Evolutionary conservation across 352 stramenopile genomes (phyloP).

Genomic region (Phytophthora chlamydospora): DNA sequence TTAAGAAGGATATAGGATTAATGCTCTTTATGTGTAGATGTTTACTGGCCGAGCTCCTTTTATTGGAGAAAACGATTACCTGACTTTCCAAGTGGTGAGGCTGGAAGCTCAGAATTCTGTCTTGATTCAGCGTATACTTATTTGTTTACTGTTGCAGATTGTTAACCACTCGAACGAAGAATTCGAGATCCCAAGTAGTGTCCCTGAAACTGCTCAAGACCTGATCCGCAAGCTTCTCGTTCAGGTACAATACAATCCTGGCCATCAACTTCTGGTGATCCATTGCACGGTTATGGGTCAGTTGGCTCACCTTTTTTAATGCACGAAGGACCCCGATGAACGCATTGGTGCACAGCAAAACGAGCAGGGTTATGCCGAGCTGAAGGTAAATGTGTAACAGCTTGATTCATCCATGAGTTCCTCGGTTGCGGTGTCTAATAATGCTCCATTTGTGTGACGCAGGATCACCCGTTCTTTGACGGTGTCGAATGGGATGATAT

Average conservation of each 20-base stretch:
- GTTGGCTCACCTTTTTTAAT: background rate
- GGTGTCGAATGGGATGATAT: constrained; percentile 78
- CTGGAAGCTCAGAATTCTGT: background rate
- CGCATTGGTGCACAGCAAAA: constrained; percentile 76
- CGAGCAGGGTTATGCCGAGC: constrained; percentile 64
- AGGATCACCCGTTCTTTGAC: constrained; percentile 85
- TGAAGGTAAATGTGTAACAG: constrained; percentile 53
- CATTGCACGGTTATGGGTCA: background rate
- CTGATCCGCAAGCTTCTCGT: constrained; percentile 82
- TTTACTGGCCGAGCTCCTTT: constrained; percentile 86
- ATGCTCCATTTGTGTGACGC: background rate
- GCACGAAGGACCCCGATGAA: constrained; percentile 48
- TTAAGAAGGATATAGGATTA: background rate
- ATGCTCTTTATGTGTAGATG: constrained; percentile 51
- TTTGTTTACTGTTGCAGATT: constrained; percentile 46
- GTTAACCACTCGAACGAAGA: constrained; percentile 81
- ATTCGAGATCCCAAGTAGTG: constrained; percentile 72
- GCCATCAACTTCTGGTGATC: background rate
- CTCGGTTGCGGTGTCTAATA: constrained; percentile 6
- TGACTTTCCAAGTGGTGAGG: constrained; percentile 89
- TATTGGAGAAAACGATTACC: constrained; percentile 90
- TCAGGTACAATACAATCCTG: constrained; percentile 38
- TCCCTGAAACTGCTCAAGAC: constrained; percentile 72
- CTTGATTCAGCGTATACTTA: background rate
- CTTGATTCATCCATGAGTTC: background rate